Percentiles rank a stretch among this genome's conserved stretches.
phyloP scores from a whole-genome alignment of 1,284 basidiomycete species.

The Papiliotrema nemorosa region DNA sequence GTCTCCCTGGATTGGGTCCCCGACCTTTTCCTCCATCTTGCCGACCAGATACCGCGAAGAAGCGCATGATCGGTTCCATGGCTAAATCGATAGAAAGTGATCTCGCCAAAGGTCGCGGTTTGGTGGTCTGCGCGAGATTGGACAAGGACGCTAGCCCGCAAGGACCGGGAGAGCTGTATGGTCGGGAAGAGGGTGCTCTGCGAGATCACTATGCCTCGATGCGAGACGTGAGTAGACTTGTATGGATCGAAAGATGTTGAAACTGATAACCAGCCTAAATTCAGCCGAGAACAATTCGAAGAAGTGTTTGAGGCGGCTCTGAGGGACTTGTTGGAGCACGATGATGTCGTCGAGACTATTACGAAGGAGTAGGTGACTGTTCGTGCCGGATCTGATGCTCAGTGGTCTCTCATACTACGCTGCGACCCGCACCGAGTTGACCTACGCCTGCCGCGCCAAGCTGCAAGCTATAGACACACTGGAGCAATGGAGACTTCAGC shows the following conservation, averaged over 20 bases:
- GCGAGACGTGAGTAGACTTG: conserved; percentile 25
- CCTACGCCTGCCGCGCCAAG: conserved; percentile 64
- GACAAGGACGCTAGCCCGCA: conserved; percentile 57
- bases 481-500: conserved; percentile 64
- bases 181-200: conserved; percentile 58
- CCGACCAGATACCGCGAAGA: conserved; percentile 74
- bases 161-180: conserved; percentile 72
- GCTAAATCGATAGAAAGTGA: conserved; percentile 69
- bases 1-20: conserved; percentile 71
- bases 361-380: conserved; percentile 61
- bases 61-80: conserved; percentile 69
- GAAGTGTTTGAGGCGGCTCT: conserved; percentile 62
- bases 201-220: conserved; percentile 31
- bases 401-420: conserved; percentile 63
- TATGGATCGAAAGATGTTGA: conserved; percentile 1
- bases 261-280: conserved; percentile 22
- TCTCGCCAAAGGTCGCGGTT: conserved; percentile 67
- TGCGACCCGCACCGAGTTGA: conserved; percentile 67
- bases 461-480: conserved; percentile 67
- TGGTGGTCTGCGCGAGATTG: conserved; percentile 62
- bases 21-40: conserved; percentile 77
- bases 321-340: conserved; percentile 73
- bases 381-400: conserved; percentile 2
- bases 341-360: conserved; percentile 69
- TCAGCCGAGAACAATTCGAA: conserved; percentile 36